phyloP scores from a whole-genome alignment of 768 basidiomycete species.

The Suillus luteus region DNA sequence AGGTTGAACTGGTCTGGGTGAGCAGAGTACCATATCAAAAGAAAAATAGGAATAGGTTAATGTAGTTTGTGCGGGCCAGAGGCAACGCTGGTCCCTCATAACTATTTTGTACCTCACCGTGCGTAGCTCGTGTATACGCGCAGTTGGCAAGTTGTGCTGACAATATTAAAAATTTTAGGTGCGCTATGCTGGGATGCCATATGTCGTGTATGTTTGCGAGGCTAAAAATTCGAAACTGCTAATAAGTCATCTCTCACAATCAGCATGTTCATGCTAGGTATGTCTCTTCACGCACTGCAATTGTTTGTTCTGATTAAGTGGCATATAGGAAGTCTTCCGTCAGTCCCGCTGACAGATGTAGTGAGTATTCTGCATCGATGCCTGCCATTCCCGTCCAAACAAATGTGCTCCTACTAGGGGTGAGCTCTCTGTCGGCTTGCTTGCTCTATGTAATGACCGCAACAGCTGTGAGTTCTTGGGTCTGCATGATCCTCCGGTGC shows the following conservation, averaged over 20 bases:
- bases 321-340: constrained; percentile 1
- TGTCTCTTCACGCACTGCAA: neutral
- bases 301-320: neutral
- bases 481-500: neutral
- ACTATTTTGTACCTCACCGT: neutral
- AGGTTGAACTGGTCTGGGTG: constrained; percentile 1
- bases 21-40: neutral
- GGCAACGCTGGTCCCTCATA: neutral
- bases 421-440: neutral
- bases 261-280: constrained; percentile 7
- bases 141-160: neutral
- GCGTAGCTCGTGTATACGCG: neutral
- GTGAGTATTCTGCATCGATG: neutral
- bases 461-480: neutral
- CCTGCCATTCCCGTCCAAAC: neutral
- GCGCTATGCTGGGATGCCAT: constrained; percentile 1
- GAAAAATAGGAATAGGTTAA: neutral
- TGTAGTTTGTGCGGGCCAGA: neutral
- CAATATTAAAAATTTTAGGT: neutral
- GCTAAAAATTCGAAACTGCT: neutral
- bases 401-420: neutral
- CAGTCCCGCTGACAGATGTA: neutral
- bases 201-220: neutral
- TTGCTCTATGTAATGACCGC: neutral
- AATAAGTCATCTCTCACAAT: neutral